Percentiles rank a stretch among this genome's conserved stretches.
Conservation (phyloP, 306 rosid species). For the Cicer chorassanicum region DNA sequence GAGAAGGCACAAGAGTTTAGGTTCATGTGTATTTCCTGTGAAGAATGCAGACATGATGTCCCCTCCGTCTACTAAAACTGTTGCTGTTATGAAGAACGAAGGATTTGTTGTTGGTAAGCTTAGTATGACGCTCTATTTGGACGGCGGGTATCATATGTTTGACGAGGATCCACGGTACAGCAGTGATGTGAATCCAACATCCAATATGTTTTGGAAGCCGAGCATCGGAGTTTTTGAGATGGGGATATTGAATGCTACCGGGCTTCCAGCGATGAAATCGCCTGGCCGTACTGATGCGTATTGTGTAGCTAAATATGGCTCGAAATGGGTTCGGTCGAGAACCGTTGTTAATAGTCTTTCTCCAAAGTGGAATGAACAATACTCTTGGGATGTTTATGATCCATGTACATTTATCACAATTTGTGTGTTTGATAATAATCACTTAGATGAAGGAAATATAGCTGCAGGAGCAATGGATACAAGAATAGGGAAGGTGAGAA, state of each 20-base stretch:
- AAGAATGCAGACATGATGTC: conserved; percentile 35
- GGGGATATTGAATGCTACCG: conserved; percentile 54
- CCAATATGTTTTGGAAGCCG: conserved; percentile 36
- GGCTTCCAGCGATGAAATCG: conserved; percentile 52
- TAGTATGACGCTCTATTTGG: conserved; percentile 46
- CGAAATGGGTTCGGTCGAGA: conserved; percentile 51
- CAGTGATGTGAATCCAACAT: conserved; percentile 49
- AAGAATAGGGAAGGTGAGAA: conserved; percentile 51
- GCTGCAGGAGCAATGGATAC: conserved; percentile 37
- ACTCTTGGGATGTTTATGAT: conserved; percentile 50
- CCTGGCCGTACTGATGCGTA: conserved; percentile 47
- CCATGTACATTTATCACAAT: conserved; percentile 46
- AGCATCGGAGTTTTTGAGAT: conserved; percentile 56
- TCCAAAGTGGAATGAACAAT: conserved; percentile 53
- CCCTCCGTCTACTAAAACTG: background rate
- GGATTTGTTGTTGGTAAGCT: conserved; percentile 45
- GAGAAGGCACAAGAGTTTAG: conserved; percentile 34
- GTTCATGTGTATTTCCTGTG: conserved; percentile 41
- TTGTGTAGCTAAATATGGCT: conserved; percentile 55
- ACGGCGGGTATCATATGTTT: conserved; percentile 60
- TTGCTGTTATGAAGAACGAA: conserved; percentile 1
- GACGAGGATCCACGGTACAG: conserved; percentile 48
- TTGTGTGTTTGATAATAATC: conserved; percentile 47
- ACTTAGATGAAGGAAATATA: conserved; percentile 26
- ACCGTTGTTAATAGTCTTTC: conserved; percentile 45